Base-by-base conservation (phyloP, 1,139 yeast genomes). In the Zygosaccharomyces sapae region DNA sequence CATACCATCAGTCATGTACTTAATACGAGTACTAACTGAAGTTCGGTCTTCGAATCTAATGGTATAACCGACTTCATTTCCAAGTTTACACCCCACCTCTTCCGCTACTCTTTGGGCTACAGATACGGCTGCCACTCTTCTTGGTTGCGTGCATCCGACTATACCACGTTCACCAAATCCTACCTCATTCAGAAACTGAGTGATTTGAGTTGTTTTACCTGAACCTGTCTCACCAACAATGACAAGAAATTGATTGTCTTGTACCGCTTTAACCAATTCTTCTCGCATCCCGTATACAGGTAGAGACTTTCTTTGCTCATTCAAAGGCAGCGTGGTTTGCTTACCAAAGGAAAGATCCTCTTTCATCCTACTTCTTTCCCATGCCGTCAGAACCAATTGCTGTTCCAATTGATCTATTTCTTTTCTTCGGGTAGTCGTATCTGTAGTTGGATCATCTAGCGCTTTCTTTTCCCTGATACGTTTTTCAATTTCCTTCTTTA, bases 211-310 rank as follows among this genome's bases (percentile, higher is more conserved):
- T 0, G 98, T 92, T 59, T 92, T 92, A 57, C 98, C 98, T 0
- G 97, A 89, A 41, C 98, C 98, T 0, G 98, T 92, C 63, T 92
- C 97, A 50, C 98, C 98, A 31, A 92, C 96, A 41, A 92, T 85
- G 37, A 92, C 85, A 34, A 90, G 63, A 30, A 90, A 84, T 61
- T 88, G 96, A 58, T 86, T 79, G 12, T 76, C 68, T 18, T 66
- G 62, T 2, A 92, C 75, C 0, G 88, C 80, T 0, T 75, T 73
- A n/a, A 92, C 65, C 25, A 92, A 74, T 44, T 79, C 74, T 1
- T 76, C 70, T 46, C 88, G 72, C 68, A 79, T 84, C 45, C 74
- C 70, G 58, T 71, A 87, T 0, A 90, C 96, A 0, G 98, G 98
- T 19, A 92, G 69, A 0, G 88, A 79, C 55, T 72, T 75, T 43